These are phyloP conservation scores for Dothideomycetidae sp. DNA, from an alignment of 2,329 filamentous ascomycete species.

Conservation along the genomic window DNA sequence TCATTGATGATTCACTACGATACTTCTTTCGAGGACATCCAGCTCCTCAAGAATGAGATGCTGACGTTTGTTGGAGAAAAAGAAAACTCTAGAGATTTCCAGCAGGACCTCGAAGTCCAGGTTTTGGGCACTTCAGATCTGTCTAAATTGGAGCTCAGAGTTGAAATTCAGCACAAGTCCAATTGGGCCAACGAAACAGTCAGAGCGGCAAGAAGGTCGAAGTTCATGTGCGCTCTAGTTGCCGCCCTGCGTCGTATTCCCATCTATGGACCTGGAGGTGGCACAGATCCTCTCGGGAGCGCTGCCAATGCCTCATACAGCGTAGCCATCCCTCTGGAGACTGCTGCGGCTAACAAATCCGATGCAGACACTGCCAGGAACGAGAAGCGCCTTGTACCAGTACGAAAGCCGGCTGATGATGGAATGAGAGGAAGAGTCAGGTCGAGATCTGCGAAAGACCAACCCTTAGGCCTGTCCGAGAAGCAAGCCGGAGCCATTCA, in stretches of 20 bases:
- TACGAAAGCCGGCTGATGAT: conserved; percentile 18
- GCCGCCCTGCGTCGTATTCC: conserved; percentile 75
- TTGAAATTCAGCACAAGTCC: conserved; percentile 75
- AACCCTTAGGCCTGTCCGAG: conserved; percentile 20
- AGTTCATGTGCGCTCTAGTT: conserved; percentile 92
- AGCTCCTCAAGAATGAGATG: conserved; percentile 72
- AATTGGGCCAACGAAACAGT: conserved; percentile 57
- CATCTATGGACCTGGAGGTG: conserved; percentile 68
- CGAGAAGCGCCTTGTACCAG: conserved; percentile 48
- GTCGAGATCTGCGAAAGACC: conserved; percentile 15
- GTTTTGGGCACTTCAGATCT: conserved; percentile 68
- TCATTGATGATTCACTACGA: conserved; percentile 71
- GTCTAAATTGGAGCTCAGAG: conserved; percentile 70
- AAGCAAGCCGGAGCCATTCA: conserved; percentile 29
- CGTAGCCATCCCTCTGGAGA: conserved; percentile 56
- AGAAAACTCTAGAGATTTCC: conserved; percentile 84
- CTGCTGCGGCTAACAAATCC: conserved; percentile 47
- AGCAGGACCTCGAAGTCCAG: conserved; percentile 65
- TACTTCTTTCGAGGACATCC: conserved; percentile 79
- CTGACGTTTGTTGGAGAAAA: conserved; percentile 67
- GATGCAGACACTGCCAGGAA: conserved; percentile 37
- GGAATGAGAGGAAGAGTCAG: too few species aligned
- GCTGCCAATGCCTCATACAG: conserved; percentile 65
- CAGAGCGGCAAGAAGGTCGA: conserved; percentile 67
- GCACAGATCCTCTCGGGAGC: conserved; percentile 45